Evolutionary conservation across 768 basidiomycete genomes (phyloP).

Genomic region (Crassisporium funariophilum): DNA sequence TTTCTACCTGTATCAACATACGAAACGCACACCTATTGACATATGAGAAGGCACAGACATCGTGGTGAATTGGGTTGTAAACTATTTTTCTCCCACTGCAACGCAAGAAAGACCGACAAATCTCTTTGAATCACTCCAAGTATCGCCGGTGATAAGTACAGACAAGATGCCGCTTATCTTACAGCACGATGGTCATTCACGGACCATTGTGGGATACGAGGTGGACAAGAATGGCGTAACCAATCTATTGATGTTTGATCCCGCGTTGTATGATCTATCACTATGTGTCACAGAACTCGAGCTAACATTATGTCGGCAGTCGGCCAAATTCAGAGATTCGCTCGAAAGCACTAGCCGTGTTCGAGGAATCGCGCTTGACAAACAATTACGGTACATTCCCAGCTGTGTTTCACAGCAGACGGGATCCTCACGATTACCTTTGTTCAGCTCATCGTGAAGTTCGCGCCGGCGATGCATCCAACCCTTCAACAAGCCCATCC

Average conservation of each 20-base stretch:
- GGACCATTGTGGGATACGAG: constrained; percentile 86
- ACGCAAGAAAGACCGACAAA: constrained; percentile 29
- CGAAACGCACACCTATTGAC: constrained; percentile 1
- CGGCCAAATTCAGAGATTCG: constrained; percentile 16
- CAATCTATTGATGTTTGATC: constrained; percentile 79
- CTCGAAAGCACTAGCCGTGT: constrained; percentile 22
- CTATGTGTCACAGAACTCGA: not conserved
- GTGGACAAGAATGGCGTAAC: constrained; percentile 54
- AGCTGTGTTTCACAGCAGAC: too few species aligned
- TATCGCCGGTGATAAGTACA: constrained; percentile 56
- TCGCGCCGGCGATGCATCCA: too few species aligned
- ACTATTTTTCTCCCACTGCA: constrained; percentile 59
- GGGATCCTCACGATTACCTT: too few species aligned
- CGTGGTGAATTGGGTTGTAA: constrained; percentile 72
- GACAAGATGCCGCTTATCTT: constrained; percentile 80
- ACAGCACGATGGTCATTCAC: constrained; percentile 85
- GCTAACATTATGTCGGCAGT: constrained; percentile 9
- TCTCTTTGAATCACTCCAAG: constrained; percentile 55
- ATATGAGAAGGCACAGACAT: constrained; percentile 40
- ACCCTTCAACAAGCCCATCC: constrained; percentile 8
- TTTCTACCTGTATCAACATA: not conserved
- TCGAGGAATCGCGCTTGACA: constrained; percentile 1
- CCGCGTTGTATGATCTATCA: constrained; percentile 53
- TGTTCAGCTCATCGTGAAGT: not conserved
- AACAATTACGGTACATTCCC: too few species aligned